Evolutionary conservation across 1,284 basidiomycete genomes (phyloP).

Genomic region (Spongiforma sp.): DNA sequence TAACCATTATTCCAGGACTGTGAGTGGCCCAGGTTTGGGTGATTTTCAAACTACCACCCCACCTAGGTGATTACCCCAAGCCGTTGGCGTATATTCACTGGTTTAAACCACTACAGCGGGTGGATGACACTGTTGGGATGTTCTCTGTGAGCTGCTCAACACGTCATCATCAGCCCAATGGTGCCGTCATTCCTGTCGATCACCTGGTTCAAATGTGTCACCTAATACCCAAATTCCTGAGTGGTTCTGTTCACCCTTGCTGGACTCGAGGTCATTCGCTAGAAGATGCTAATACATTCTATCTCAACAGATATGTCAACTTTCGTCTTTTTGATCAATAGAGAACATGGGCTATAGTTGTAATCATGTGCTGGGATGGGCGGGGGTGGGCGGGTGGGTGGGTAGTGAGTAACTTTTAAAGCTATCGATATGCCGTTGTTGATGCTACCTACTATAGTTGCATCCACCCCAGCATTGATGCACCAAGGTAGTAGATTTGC

Average conservation of each 20-base stretch:
- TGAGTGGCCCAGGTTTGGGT: neutral
- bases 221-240: neutral
- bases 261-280: neutral
- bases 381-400: no score
- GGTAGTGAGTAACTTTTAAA: neutral
- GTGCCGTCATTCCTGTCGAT: neutral
- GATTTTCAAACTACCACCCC: neutral
- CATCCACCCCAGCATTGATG: no score
- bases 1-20: neutral
- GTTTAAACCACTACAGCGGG: neutral
- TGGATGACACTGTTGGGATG: neutral
- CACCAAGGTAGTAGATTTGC: no score
- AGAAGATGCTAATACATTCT: neutral
- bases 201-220: neutral
- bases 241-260: neutral
- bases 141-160: no score
- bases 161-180: neutral
- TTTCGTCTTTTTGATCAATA: neutral
- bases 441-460: no score
- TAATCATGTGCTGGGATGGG: no score
- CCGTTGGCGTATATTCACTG: neutral
- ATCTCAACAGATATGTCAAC: neutral
- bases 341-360: neutral
- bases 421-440: no score
- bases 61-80: neutral